A percentile compares a stretch with the other conserved stretches of the same genome.
Conservation (phyloP, 2,329 filamentous ascomycete genomes). For the Ophiobolus disseminans region DNA sequence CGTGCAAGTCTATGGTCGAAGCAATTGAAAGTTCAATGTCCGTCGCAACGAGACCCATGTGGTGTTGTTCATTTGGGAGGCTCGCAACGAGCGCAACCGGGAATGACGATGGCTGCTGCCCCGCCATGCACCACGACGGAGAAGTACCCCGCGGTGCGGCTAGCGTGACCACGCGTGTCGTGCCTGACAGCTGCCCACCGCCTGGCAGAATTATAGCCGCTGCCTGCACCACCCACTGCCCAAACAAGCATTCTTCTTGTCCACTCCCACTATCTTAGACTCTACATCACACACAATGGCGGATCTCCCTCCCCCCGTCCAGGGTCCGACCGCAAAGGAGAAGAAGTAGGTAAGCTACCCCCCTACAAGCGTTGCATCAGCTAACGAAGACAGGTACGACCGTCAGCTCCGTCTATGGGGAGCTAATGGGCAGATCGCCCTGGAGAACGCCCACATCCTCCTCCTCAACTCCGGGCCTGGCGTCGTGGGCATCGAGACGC, state of each 20-base stretch:
- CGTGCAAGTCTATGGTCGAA: not conserved
- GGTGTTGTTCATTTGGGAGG: not conserved
- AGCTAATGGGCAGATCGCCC: conserved; percentile 84
- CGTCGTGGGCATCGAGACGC: conserved; percentile 84
- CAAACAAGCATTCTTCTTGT: conserved; percentile 7
- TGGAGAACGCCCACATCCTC: conserved; percentile 91
- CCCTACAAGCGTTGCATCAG: conserved; percentile 8
- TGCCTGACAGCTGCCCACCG: conserved; percentile 15
- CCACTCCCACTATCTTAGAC: not conserved
- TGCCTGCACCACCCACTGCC: conserved; percentile 12
- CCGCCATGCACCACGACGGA: conserved; percentile 2
- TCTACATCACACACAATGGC: conserved; percentile 33
- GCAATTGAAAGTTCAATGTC: not conserved
- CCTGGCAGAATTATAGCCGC: conserved; percentile 21
- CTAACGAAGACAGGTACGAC: conserved; percentile 72
- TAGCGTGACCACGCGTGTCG: conserved; percentile 20
- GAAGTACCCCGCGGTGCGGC: conserved; percentile 20
- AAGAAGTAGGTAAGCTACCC: conserved; percentile 52
- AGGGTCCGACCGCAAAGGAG: conserved; percentile 55
- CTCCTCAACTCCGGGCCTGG: conserved; percentile 88
- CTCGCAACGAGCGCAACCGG: not conserved
- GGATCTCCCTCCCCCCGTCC: conserved; percentile 49
- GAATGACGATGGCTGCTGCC: conserved; percentile 15
- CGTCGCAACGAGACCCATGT: not conserved
- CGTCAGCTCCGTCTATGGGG: conserved; percentile 95